Evolutionary conservation across 2,329 filamentous ascomycete species (phyloP).

Genomic region (Drechslera avenae): DNA sequence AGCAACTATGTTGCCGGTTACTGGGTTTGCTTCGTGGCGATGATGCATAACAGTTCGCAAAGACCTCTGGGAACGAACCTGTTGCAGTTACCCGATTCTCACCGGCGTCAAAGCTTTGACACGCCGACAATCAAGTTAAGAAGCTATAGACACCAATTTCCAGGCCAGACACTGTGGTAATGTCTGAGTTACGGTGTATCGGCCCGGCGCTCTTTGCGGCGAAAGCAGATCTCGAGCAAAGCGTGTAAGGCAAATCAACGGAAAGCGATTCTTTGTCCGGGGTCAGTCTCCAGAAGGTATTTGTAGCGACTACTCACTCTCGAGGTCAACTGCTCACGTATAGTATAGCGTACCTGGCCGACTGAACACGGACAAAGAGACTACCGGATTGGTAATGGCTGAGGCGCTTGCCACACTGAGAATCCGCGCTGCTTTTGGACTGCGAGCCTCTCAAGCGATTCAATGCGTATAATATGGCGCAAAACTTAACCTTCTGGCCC

Average conservation of each 20-base stretch:
- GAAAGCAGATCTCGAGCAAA: constrained; percentile 31
- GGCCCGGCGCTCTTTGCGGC: constrained; percentile 42
- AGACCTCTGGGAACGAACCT: constrained; percentile 40
- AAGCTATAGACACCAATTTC: constrained; percentile 22
- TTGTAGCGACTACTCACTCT: constrained; percentile 46
- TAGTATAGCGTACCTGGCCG: constrained; percentile 36
- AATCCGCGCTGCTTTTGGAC: constrained; percentile 44
- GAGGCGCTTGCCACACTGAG: constrained; percentile 40
- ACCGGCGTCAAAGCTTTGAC: constrained; percentile 30
- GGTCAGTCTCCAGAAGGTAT: constrained; percentile 44
- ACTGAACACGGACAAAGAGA: constrained; percentile 51
- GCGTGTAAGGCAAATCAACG: constrained; percentile 40
- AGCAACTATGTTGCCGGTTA: constrained; percentile 23
- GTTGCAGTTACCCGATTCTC: constrained; percentile 43
- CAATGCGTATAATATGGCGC: constrained; percentile 28
- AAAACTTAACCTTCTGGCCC: constrained; percentile 25
- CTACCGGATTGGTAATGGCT: constrained; percentile 45
- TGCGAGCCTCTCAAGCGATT: constrained; percentile 25
- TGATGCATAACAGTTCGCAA: constrained; percentile 38
- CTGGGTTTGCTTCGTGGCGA: constrained; percentile 43
- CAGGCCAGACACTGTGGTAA: constrained; percentile 36
- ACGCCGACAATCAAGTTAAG: constrained; percentile 37
- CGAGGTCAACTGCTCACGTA: constrained; percentile 45
- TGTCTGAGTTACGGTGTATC: constrained; percentile 43
- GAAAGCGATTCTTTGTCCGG: constrained; percentile 46